A percentile compares a stretch with the other conserved stretches of the same genome.
phyloP scores from a whole-genome alignment of 257 asterid species.

The Gynochthodes officinalis region DNA sequence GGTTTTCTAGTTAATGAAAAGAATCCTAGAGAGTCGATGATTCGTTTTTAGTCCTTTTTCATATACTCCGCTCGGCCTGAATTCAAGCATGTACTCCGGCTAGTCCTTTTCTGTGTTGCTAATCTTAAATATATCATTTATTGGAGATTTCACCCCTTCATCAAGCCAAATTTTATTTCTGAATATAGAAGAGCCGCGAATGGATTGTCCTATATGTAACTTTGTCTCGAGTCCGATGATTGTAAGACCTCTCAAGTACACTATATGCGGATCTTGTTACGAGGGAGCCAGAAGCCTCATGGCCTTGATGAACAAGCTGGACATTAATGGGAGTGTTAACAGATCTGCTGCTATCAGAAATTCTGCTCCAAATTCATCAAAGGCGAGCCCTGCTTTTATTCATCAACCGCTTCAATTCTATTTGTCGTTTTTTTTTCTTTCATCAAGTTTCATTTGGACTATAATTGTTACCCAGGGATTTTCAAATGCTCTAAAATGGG shows the following conservation, averaged over 20 bases:
- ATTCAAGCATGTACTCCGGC: too few relatives aligned
- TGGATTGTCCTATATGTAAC: conserved; percentile 14
- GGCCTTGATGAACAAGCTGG: conserved; percentile 23
- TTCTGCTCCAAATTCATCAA: background rate
- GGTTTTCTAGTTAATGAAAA: too few relatives aligned
- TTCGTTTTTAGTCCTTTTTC: too few relatives aligned
- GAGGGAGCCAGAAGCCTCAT: conserved; percentile 80
- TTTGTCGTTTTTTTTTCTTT: background rate
- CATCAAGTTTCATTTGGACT: background rate
- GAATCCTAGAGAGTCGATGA: too few relatives aligned
- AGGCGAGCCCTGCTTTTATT: background rate
- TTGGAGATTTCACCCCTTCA: too few relatives aligned
- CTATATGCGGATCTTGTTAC: conserved; percentile 80
- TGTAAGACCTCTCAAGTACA: conserved; percentile 83
- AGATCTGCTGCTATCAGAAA: background rate
- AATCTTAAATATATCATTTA: too few relatives aligned
- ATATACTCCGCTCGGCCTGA: too few relatives aligned
- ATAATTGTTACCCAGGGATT: conserved; percentile 50
- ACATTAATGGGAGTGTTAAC: background rate
- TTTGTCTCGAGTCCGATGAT: conserved; percentile 18
- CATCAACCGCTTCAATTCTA: background rate
- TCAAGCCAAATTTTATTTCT: background rate
- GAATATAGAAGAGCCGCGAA: background rate
- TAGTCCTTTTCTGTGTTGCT: too few relatives aligned
- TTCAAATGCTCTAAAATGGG: conserved; percentile 68